A percentile compares a stretch with the other conserved stretches of the same genome.
phyloP scores from a whole-genome alignment of 768 basidiomycete genomes.

The Saitozyma podzolica region DNA sequence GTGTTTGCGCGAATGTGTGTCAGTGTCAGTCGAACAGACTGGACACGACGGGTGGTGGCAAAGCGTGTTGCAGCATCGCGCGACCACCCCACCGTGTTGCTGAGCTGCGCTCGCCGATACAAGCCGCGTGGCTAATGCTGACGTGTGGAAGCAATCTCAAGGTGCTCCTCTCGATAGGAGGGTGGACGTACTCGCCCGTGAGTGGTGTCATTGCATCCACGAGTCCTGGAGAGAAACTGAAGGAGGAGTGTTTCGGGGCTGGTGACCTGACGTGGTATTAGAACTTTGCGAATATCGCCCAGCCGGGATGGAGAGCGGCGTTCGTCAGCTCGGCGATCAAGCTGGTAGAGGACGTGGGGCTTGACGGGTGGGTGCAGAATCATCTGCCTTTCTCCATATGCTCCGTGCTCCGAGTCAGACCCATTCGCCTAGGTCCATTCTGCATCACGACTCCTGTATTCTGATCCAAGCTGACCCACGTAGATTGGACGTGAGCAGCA shows the following conservation, averaged over 20 bases:
- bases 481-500: no score
- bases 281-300: conserved; percentile 75
- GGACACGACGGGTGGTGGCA: no score
- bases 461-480: no score
- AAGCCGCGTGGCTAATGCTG: neutral
- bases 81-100: neutral
- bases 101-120: neutral
- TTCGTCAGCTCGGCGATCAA: conserved; percentile 81
- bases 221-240: no score
- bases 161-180: conserved; percentile 80
- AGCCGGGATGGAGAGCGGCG: conserved; percentile 62
- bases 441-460: no score
- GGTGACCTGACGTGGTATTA: conserved; percentile 37
- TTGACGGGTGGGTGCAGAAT: conserved; percentile 64
- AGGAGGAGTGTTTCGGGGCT: no score
- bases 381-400: neutral
- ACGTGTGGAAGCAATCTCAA: conserved; percentile 55
- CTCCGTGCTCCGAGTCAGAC: no score
- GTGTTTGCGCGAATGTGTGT: neutral
- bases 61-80: no score
- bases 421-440: no score
- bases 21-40: neutral
- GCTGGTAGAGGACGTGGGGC: conserved; percentile 82
- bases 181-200: conserved; percentile 59
- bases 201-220: neutral